These are phyloP conservation scores for Aristolochia contorta DNA, from an alignment of 164 flowering plant species.

Conservation along the genomic window DNA sequence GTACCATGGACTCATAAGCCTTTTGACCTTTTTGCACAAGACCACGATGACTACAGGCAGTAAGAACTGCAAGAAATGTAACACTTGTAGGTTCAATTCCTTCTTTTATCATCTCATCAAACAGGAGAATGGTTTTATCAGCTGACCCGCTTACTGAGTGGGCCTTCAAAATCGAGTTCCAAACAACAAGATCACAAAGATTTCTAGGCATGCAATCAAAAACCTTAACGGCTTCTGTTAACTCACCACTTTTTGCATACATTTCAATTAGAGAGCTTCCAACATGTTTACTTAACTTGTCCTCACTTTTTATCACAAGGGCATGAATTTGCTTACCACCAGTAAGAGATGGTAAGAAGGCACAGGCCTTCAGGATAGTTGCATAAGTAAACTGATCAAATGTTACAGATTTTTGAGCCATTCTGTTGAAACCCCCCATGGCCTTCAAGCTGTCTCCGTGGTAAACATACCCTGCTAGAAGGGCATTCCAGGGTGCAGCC, in stretches of 20 bases:
- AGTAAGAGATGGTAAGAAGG: constrained; percentile 16
- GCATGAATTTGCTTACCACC: constrained; percentile 17
- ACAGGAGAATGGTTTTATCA: constrained; percentile 9
- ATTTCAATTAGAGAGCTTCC: constrained; percentile 18
- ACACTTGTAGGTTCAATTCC: constrained; percentile 15
- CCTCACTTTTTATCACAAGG: constrained; percentile 9
- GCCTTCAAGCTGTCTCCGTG: constrained; percentile 15
- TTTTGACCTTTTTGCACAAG: constrained; percentile 16
- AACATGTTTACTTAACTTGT: constrained; percentile 9
- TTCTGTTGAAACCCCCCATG: constrained; percentile 14
- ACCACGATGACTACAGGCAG: constrained; percentile 21
- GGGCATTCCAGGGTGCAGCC: constrained; percentile 24
- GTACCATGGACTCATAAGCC: constrained; percentile 13
- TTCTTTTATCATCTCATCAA: constrained; percentile 15
- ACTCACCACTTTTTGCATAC: constrained; percentile 17
- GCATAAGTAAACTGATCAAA: constrained; percentile 20
- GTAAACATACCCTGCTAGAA: constrained; percentile 13
- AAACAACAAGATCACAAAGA: constrained; percentile 12
- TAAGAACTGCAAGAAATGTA: constrained; percentile 21
- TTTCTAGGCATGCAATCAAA: constrained; percentile 8
- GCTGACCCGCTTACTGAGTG: constrained; percentile 16
- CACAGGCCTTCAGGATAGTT: constrained; percentile 15
- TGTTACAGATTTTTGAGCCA: constrained; percentile 5
- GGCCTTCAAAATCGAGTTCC: constrained; percentile 21
- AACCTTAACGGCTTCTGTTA: constrained; percentile 13